Percentiles rank a stretch among this genome's conserved stretches.
Evolutionary conservation across 179 eudicot species (phyloP).

Genomic region (Beta corolliflora): DNA sequence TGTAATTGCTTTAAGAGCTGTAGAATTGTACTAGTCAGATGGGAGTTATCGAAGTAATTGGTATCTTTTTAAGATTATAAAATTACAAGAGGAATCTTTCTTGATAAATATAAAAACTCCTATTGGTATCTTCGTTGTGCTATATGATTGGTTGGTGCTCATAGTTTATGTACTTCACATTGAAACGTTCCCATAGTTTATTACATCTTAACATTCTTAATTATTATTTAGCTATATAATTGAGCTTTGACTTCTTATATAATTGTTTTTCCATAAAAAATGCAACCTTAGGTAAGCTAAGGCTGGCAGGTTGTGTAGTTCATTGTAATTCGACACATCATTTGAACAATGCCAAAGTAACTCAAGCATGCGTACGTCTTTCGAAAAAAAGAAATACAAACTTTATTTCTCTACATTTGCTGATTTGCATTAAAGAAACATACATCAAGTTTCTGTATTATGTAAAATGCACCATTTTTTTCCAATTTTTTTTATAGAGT

Average conservation of each 20-base stretch:
- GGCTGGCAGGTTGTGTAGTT: conserved; percentile 19
- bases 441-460: too few relatives aligned
- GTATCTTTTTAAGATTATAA: background rate
- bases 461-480: too few relatives aligned
- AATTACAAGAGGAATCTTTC: conserved; percentile 15
- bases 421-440: background rate
- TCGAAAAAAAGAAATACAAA: background rate
- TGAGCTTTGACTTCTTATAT: conserved; percentile 22
- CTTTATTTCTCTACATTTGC: background rate
- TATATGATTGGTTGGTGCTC: conserved; percentile 20
- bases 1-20: conserved; percentile 1
- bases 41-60: conserved; percentile 1
- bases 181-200: background rate
- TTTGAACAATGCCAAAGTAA: conserved; percentile 1
- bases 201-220: background rate
- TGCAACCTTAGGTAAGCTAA: conserved; percentile 15
- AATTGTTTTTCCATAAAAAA: background rate
- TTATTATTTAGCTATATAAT: conserved; percentile 14
- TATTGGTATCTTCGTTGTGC: conserved; percentile 11
- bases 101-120: background rate
- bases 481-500: too few relatives aligned
- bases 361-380: conserved; percentile 9
- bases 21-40: background rate
- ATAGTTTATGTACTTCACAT: conserved; percentile 9
- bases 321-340: conserved; percentile 8